A percentile compares a stretch with the other conserved stretches of the same genome.
phyloP scores from a whole-genome alignment of 495 filamentous ascomycete genomes.

The Penicillium nucicola region DNA sequence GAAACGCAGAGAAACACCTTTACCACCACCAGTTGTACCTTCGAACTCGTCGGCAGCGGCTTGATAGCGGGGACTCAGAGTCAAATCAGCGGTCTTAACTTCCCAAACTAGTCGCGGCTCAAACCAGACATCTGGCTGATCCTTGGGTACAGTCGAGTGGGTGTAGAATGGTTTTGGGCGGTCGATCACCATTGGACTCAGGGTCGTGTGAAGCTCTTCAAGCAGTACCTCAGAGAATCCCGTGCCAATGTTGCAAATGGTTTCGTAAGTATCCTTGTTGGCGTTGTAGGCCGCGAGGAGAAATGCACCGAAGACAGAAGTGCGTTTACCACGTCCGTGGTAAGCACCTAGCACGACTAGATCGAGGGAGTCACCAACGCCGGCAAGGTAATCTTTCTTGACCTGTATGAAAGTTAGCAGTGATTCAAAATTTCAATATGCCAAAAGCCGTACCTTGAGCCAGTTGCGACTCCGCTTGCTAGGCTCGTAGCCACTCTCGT shows the following conservation, averaged over 20 bases:
- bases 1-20: constrained; percentile 86
- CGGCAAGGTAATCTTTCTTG: constrained; percentile 95
- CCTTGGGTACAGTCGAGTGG: constrained; percentile 76
- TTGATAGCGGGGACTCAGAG: constrained; percentile 86
- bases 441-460: constrained; percentile 70
- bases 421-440: not conserved
- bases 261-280: constrained; percentile 75
- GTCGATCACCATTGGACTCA: constrained; percentile 75
- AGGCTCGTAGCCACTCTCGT: constrained; percentile 89
- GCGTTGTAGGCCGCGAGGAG: constrained; percentile 90
- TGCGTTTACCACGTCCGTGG: constrained; percentile 90
- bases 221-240: constrained; percentile 89
- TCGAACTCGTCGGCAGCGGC: constrained; percentile 64
- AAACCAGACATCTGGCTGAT: constrained; percentile 98
- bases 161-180: constrained; percentile 90
- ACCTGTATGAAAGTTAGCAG: constrained; percentile 47
- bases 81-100: constrained; percentile 94
- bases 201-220: constrained; percentile 71
- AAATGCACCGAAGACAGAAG: constrained; percentile 92
- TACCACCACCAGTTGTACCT: constrained; percentile 58
- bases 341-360: constrained; percentile 95
- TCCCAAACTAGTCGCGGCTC: constrained; percentile 95
- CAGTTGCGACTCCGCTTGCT: constrained; percentile 94
- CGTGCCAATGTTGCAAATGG: constrained; percentile 96
- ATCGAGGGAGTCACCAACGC: constrained; percentile 92